These are phyloP conservation scores for Diospyros lotus DNA, from an alignment of 148 eudicot species.

Conservation along the genomic window DNA sequence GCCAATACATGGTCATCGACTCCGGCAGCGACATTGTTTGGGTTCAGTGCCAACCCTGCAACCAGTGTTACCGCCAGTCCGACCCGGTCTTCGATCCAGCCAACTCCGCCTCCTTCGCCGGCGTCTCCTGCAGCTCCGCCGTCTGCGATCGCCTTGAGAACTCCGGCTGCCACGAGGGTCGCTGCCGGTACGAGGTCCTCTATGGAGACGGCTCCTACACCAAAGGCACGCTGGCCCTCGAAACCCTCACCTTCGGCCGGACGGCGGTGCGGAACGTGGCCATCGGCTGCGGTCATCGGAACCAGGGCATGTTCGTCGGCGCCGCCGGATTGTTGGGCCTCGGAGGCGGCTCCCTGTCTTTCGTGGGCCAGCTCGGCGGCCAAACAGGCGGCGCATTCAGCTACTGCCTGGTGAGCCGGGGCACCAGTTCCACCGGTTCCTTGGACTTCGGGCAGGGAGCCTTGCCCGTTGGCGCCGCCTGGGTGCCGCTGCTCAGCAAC, in stretches of 20 bases:
- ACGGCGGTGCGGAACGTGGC: constrained; percentile 55
- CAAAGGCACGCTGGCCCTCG: constrained; percentile 73
- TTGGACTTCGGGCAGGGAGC: constrained; percentile 65
- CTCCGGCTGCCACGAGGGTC: constrained; percentile 52
- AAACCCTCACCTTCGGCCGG: constrained; percentile 60
- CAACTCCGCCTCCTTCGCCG: constrained; percentile 56
- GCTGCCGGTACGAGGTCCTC: constrained; percentile 62
- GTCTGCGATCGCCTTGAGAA: constrained; percentile 55
- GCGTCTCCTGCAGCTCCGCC: constrained; percentile 54
- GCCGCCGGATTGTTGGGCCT: constrained; percentile 83
- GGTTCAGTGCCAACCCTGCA: constrained; percentile 93
- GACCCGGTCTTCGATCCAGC: constrained; percentile 94
- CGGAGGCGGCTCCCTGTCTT: constrained; percentile 83
- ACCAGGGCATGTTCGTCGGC: constrained; percentile 85
- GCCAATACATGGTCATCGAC: constrained; percentile 79
- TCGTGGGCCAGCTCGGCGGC: constrained; percentile 80
- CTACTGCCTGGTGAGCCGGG: constrained; percentile 77
- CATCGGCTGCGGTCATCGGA: constrained; percentile 85
- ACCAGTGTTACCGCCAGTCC: constrained; percentile 67
- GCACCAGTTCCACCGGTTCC: constrained; percentile 60
- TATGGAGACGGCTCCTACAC: constrained; percentile 92
- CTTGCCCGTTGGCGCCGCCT: constrained; percentile 78
- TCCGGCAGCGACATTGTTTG: constrained; percentile 87
- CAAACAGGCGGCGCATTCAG: constrained; percentile 78
- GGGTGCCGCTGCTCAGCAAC: constrained; percentile 67